Evolutionary conservation across 2,329 filamentous ascomycete species (phyloP), one percentile per base, ranked within the genome.

Genomic region (Leptographium procerum): DNA sequence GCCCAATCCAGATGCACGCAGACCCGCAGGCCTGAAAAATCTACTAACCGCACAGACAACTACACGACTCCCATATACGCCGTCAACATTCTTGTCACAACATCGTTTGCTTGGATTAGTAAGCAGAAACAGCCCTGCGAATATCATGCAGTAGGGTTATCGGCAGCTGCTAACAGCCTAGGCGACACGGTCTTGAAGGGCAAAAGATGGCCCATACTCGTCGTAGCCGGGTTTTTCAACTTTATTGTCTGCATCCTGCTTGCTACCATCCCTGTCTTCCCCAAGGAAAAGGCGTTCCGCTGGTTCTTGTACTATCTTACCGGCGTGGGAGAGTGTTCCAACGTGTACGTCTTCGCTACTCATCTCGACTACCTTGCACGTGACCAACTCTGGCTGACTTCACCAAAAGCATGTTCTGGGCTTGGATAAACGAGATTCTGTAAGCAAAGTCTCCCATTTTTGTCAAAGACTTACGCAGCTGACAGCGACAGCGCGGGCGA

Each of bases 221-320:
- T 59, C 1, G 16, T 62, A 1, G 59, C 26, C 4, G 55, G 36
- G 11, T 2, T 52, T 1, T 3, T 58, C 45, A 56, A 59, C 7
- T 29, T n/a, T 13, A 16, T 62, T 6, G 55, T 61, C 1, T 55
- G 55, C 50, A 53, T 61, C 11, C 26, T 55, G 4, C 40, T 62
- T 1, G 61, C 59, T 7, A 19, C 57, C 33, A 62, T 55, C 1
- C 59, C 61, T 6, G 61, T 61, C 16, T 62, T 61, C 11, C 59
- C 57, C 22, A 26, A 58, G 29, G 6, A 61, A n/a, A 56, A 51
- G 40, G 52, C 55, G 3, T 56, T 56, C 33, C 57, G 59, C 22
- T 62, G 59, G 59, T 59, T 61, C 28, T 33, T 62, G 8, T 62
- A 62, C 57, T 62, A 62, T 33, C 31, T 48, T 31, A 62, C 56